Base-by-base conservation (phyloP, 2,329 filamentous ascomycete genomes). In the Phyllosticta citribraziliensis region DNA sequence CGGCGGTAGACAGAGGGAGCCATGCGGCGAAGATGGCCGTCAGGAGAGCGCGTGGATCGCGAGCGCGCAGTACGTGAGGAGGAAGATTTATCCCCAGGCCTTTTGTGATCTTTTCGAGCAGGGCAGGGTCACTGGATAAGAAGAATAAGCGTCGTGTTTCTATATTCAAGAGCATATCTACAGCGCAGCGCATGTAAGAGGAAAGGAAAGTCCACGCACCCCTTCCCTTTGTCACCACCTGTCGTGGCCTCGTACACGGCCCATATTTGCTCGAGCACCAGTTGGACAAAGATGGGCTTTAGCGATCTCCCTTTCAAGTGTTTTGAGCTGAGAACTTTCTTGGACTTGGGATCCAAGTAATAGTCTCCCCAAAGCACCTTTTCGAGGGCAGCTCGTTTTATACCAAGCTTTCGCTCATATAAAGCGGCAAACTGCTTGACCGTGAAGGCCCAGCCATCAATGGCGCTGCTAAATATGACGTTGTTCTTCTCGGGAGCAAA, bases 361-460 rank as follows among this genome's bases (percentile, higher is more conserved):
- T 89, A 99, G 72, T 91, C 93, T 54, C 94, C 94, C 94, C 94
- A 99, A 0, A 99, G 81, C 0, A 97, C 91, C 71, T 94, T 97
- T 74, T 99, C 92, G 70, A 99, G 82, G 0, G 89, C 76, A 25
- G 85, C 85, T 55, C 92, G 84, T 75, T 96, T 97, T 74, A 97
- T 95, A 14, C 94, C 93, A 6, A 99, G 82, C 74, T 99, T 99
- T 79, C 92, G 96, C 75, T 97, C 93, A 70, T 97, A 99, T 27
- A 97, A 78, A 47, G 84, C 84, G 19, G 94, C 92, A 72, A 99
- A 99, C 69, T 99, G 94, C 57, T 91, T 85, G 56, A 96, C 87
- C 0, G 94, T 99, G 69, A 99, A 99, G 2, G 94, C 94, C 94
- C 94, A 99, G n/a, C 94, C 94, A 71, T 99, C 94, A 61, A 96